phyloP scores from a whole-genome alignment of 2,329 filamentous ascomycete species.

The Bipolaris cookei region DNA sequence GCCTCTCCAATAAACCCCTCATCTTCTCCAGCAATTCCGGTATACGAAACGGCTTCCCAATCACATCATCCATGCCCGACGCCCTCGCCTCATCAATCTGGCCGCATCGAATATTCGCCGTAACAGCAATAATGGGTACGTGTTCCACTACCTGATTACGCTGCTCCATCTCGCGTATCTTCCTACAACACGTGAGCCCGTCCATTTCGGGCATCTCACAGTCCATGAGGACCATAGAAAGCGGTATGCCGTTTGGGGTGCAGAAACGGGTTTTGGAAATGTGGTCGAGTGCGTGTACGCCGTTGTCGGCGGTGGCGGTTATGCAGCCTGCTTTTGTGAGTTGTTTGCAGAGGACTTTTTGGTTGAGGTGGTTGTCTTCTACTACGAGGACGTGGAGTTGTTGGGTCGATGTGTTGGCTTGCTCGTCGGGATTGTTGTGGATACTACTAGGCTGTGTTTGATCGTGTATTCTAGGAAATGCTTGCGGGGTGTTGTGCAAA shows the following conservation, averaged over 20 bases:
- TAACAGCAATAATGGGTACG: constrained; percentile 47
- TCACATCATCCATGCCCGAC: constrained; percentile 46
- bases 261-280: constrained; percentile 30
- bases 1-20: neutral
- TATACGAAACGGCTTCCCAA: constrained; percentile 46
- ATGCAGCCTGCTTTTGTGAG: constrained; percentile 41
- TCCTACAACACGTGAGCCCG: constrained; percentile 41
- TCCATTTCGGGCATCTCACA: constrained; percentile 51
- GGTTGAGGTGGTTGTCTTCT: constrained; percentile 49
- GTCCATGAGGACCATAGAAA: constrained; percentile 47
- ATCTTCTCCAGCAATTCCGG: constrained; percentile 28
- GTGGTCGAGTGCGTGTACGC: constrained; percentile 38
- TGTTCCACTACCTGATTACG: constrained; percentile 29
- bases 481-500: neutral
- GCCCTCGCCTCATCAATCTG: constrained; percentile 41
- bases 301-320: constrained; percentile 42
- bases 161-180: constrained; percentile 42
- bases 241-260: constrained; percentile 19
- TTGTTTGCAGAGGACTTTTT: constrained; percentile 44
- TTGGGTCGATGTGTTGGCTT: neutral
- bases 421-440: neutral
- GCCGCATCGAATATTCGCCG: constrained; percentile 45
- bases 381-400: constrained; percentile 42
- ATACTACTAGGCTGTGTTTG: neutral
- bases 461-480: neutral